Base-by-base conservation (phyloP, 2,329 filamentous ascomycete genomes). In the Cercospora brassicicola region DNA sequence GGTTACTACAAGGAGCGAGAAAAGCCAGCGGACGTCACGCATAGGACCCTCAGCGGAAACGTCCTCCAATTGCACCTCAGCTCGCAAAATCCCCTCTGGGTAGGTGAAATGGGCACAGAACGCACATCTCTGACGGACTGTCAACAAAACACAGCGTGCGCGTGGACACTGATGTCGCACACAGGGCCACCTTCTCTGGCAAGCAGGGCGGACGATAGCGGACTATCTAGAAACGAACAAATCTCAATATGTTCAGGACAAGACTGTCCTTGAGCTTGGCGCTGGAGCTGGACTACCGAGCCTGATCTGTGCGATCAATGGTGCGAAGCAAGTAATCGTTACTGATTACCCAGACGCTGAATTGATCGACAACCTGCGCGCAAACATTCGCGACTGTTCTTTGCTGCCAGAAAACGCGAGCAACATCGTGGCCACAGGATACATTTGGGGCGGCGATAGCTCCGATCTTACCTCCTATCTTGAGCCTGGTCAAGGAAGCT, bases 331-430 rank as follows among this genome's bases (percentile, higher is more conserved):
- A 64, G 84, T 91, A 2, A 90, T 97, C 9, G 89, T 94, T 73
- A 96, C 93, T 7, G 94, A 98, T 79, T 97, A 93, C 78, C 62
- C 93, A 0, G 94, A 97, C 78, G 84, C 85, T 48, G 92, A 96
- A 23, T 84, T 98, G n/a, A 85, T 98, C 26, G 84, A 86, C 20
- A 96, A 92, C 75, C 88, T 97, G 79, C 86, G 86, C 73, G 86
- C 88, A 78, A 97, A 97, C 78, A 89, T 96, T 68, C 78, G 85
- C 72, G 81, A 87, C 78, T 85, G 85, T 78, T 78, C 82, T 70
- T 76, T 82, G 69, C 74, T 82, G 6, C 62, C 72, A 78, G 31
- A 45, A 6, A 57, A 68, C 64, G 72, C 78, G 79, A 76, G 75
- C 48, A 78, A 77, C 66, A 75, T 83, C n/a, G 72, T 74, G 42